Evolutionary conservation across 2,329 filamentous ascomycete genomes (phyloP).

Genomic region (Aspergillus fumigatiaffinis): DNA sequence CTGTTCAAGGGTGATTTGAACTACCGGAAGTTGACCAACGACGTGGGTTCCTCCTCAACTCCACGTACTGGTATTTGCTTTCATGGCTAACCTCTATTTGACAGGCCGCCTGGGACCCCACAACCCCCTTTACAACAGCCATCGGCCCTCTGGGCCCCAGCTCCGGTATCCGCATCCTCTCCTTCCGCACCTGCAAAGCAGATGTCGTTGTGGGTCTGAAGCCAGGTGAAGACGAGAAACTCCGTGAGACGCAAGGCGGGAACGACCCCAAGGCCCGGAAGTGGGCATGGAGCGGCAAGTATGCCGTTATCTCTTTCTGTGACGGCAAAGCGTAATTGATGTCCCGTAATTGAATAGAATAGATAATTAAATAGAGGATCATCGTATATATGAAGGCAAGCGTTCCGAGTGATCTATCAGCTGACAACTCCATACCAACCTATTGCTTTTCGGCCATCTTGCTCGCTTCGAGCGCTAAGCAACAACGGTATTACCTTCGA

Average conservation of each 20-base stretch:
- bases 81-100: slow-evolving; percentile 8
- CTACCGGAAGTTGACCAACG: slow-evolving; percentile 86
- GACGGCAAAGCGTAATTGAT: slow-evolving; percentile 54
- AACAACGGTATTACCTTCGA: no score
- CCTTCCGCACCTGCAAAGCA: slow-evolving; percentile 91
- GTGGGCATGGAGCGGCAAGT: slow-evolving; percentile 96
- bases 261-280: slow-evolving; percentile 67
- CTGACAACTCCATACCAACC: no score
- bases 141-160: slow-evolving; percentile 79
- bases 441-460: no score
- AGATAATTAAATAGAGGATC: not conserved
- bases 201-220: slow-evolving; percentile 91
- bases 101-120: slow-evolving; percentile 75
- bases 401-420: no score
- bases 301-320: slow-evolving; percentile 87
- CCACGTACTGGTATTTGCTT: not conserved
- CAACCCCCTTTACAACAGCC: slow-evolving; percentile 78
- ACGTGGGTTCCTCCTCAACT: slow-evolving; percentile 58
- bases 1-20: slow-evolving; percentile 98
- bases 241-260: slow-evolving; percentile 65
- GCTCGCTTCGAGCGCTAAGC: no score
- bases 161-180: slow-evolving; percentile 79
- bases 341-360: not conserved
- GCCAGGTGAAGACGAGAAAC: slow-evolving; percentile 74
- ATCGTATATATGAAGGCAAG: no score